Evolutionary conservation across 257 asterid genomes (phyloP).

Genomic region (Jacaranda mimosifolia): DNA sequence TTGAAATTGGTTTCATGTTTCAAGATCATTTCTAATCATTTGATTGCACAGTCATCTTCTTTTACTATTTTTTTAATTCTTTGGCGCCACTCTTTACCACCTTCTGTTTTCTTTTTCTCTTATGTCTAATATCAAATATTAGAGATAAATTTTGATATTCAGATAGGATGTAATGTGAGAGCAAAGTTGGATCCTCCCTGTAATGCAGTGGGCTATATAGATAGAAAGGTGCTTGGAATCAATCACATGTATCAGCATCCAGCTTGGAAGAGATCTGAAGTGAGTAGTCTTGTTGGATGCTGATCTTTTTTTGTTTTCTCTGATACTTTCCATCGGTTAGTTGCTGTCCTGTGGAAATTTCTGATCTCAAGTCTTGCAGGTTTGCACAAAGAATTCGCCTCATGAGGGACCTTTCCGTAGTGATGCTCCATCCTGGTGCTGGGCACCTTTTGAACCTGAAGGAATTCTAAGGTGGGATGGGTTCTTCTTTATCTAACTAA

Average conservation of each 20-base stretch:
- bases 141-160: constrained; percentile 22
- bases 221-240: constrained; percentile 72
- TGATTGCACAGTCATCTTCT: constrained; percentile 6
- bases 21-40: background rate
- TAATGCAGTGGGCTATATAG: constrained; percentile 81
- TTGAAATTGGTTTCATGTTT: no score
- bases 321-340: background rate
- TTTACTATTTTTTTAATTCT: background rate
- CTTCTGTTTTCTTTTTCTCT: background rate
- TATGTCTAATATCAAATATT: background rate
- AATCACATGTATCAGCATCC: constrained; percentile 79
- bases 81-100: background rate
- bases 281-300: constrained; percentile 27
- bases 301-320: background rate
- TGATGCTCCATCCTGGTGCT: constrained; percentile 83
- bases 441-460: constrained; percentile 86
- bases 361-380: constrained; percentile 49
- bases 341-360: background rate
- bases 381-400: constrained; percentile 71
- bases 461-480: constrained; percentile 74
- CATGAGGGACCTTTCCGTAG: constrained; percentile 64
- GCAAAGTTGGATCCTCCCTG: constrained; percentile 77
- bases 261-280: constrained; percentile 86
- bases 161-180: constrained; percentile 71
- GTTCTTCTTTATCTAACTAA: background rate